Percentiles rank a stretch among this genome's conserved stretches.
These are phyloP conservation scores for Aspergillus avenaceus DNA, from an alignment of 495 filamentous ascomycete species.

Conservation along the genomic window DNA sequence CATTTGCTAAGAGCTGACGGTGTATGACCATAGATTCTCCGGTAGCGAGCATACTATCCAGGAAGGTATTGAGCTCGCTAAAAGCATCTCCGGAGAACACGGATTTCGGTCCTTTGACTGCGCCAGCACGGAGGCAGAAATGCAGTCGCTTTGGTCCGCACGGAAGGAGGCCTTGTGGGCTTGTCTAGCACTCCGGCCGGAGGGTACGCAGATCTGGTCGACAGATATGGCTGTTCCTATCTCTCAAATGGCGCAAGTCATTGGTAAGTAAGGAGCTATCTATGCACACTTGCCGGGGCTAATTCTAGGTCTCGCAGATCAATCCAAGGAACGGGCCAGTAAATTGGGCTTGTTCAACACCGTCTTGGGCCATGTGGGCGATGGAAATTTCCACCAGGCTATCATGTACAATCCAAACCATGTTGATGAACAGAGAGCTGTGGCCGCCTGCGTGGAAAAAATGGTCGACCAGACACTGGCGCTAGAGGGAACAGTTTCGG, in stretches of 20 bases:
- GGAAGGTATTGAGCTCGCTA: too few relatives aligned
- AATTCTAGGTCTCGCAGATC: conserved; percentile 36
- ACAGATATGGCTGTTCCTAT: conserved; percentile 84
- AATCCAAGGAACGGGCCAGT: conserved; percentile 78
- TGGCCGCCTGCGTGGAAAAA: conserved; percentile 68
- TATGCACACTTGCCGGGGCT: too few relatives aligned
- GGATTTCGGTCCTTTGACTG: conserved; percentile 76
- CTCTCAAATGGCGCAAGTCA: conserved; percentile 70
- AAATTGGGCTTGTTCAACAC: conserved; percentile 70
- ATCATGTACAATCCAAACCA: conserved; percentile 84
- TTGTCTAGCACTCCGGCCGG: conserved; percentile 24
- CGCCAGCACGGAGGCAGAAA: conserved; percentile 58
- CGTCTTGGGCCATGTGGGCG: conserved; percentile 74
- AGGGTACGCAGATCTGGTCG: conserved; percentile 51
- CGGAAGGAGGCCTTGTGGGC: conserved; percentile 74
- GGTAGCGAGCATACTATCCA: conserved; percentile 60
- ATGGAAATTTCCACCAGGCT: conserved; percentile 82
- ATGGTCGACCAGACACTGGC: conserved; percentile 78
- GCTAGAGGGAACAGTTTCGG: conserved; percentile 81
- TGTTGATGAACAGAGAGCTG: conserved; percentile 51
- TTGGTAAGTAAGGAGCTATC: too few relatives aligned
- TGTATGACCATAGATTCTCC: too few relatives aligned
- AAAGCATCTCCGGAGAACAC: too few relatives aligned
- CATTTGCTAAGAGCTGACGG: too few relatives aligned
- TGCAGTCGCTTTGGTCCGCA: conserved; percentile 70